Percentiles rank a stretch among this genome's conserved stretches.
These are phyloP conservation scores for Fulvia fulva DNA, from an alignment of 2,329 filamentous ascomycete species.

Conservation along the genomic window DNA sequence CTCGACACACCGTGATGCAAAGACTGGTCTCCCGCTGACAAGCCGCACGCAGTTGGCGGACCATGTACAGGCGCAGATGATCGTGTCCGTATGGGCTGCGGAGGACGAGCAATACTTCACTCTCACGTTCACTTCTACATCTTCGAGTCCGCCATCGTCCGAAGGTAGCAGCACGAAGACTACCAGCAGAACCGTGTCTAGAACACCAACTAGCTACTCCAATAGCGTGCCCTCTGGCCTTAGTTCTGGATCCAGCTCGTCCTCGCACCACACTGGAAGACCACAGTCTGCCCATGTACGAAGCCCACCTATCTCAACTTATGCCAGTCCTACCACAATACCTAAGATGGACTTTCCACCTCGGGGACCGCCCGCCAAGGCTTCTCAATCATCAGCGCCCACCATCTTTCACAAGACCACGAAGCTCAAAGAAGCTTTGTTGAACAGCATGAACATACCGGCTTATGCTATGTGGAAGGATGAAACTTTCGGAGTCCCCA, in stretches of 20 bases:
- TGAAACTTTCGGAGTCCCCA: constrained; percentile 68
- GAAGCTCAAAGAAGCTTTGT: constrained; percentile 70
- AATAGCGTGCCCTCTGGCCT: constrained; percentile 36
- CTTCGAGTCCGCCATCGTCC: constrained; percentile 8
- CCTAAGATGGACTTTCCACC: constrained; percentile 60
- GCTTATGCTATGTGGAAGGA: constrained; percentile 80
- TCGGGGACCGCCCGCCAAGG: constrained; percentile 59
- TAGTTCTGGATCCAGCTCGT: constrained; percentile 38
- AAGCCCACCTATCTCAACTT: constrained; percentile 29
- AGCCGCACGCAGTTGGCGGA: constrained; percentile 20
- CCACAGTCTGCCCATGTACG: constrained; percentile 10
- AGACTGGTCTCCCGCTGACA: constrained; percentile 38
- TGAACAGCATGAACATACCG: constrained; percentile 71
- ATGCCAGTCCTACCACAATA: constrained; percentile 53
- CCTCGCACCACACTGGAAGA: constrained; percentile 19
- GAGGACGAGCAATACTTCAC: constrained; percentile 67
- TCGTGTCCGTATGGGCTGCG: constrained; percentile 70
- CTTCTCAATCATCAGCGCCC: constrained; percentile 54
- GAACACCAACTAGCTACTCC: constrained; percentile 36
- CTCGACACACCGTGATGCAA: constrained; percentile 44
- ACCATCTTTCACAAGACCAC: constrained; percentile 69
- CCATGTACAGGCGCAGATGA: constrained; percentile 65
- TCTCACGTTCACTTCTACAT: constrained; percentile 66
- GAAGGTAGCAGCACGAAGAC: constrained; percentile 19
- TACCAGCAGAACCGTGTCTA: constrained; percentile 40